Base-by-base conservation (phyloP, 2,329 filamentous ascomycete species). In the Penicillium frequentans region DNA sequence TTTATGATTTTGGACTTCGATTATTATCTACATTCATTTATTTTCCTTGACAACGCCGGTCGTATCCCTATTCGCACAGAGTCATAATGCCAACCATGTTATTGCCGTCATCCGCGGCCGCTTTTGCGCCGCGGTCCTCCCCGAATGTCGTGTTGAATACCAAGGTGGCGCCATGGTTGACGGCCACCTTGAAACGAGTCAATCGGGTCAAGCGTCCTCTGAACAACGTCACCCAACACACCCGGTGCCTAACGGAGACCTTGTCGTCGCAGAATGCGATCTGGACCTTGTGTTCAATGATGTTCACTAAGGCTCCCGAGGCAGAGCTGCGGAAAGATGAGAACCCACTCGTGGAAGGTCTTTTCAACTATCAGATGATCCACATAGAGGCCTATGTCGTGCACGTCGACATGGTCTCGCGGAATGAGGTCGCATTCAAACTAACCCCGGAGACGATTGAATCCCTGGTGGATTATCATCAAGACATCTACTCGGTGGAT, bases 361-460 rank as follows among this genome's bases (percentile, higher is more conserved):
- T 97, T 62, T 91, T 90, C 84, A 96, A 96, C 84, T 95, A 93
- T 77, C 90, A 96, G 80, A 85, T 97, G 72, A 82, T 97, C 71
- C 91, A 97, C 74, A 81, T 98, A 68, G 93, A 98, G 79, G 95
- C 95, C 52, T 99, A 99, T 75, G 93, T 98, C 68, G 95, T 99
- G 60, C 93, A 98, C 77, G 92, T 99, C 77, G 95, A 99, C 81
- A 96, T 98, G 92, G 93, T 99, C 58, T 86, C 96, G 70, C 90
- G 93, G 77, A 95, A 96, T 75, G 95, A 98, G 81, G 92, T 99
- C 70, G 95, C 93, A 66, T 98, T 93, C 85, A 99, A 99, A 84
- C 85, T 99, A 70, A 98, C 93, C 24, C 86, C 88, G 57, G 95
- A 98, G 74, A 92, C 93, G 60, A 99, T 99, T 78, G 92, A 96